Evolutionary conservation across 208 protist genomes (phyloP).

Genomic region (Wallacemonas sp.): DNA sequence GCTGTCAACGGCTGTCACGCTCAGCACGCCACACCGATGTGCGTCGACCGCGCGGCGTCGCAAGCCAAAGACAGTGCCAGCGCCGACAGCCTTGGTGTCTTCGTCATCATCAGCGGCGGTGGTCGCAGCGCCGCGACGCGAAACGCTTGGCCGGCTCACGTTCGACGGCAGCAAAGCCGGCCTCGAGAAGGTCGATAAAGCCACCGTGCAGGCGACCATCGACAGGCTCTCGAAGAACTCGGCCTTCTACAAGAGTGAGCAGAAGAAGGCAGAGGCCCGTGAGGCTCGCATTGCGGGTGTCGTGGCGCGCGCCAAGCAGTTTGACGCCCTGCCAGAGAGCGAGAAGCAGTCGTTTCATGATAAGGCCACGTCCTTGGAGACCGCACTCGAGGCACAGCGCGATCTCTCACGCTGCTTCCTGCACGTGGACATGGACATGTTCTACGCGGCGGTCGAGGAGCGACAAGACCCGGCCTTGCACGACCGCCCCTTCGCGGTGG

Average conservation of each 20-base stretch:
- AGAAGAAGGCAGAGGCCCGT: slow-evolving; percentile 28
- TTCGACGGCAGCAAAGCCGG: slow-evolving; percentile 60
- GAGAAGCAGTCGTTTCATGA: slow-evolving; percentile 22
- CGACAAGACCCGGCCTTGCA: slow-evolving; percentile 70
- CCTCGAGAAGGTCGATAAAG: slow-evolving; percentile 51
- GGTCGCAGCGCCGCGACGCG: slow-evolving; percentile 6
- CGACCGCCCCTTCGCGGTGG: slow-evolving; percentile 91
- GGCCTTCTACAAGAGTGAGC: slow-evolving; percentile 53
- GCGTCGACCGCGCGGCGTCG: no score
- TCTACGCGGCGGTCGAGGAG: slow-evolving; percentile 86
- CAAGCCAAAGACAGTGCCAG: no score
- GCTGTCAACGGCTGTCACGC: no score
- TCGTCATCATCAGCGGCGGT: no score
- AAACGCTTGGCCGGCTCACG: slow-evolving; percentile 20
- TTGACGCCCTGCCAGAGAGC: slow-evolving; percentile 11
- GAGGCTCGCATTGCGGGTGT: slow-evolving; percentile 24
- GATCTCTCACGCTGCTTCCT: slow-evolving; percentile 49
- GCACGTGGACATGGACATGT: slow-evolving; percentile 92
- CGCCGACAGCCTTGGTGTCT: no score
- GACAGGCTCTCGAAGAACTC: slow-evolving; percentile 37
- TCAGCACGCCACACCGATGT: no score
- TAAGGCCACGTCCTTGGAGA: slow-evolving; percentile 21
- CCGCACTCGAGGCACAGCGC: slow-evolving; percentile 41
- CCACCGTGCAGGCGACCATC: slow-evolving; percentile 52
- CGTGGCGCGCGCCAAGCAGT: slow-evolving; percentile 22